phyloP scores from a whole-genome alignment of 768 basidiomycete genomes.

The Mycena rosella region DNA sequence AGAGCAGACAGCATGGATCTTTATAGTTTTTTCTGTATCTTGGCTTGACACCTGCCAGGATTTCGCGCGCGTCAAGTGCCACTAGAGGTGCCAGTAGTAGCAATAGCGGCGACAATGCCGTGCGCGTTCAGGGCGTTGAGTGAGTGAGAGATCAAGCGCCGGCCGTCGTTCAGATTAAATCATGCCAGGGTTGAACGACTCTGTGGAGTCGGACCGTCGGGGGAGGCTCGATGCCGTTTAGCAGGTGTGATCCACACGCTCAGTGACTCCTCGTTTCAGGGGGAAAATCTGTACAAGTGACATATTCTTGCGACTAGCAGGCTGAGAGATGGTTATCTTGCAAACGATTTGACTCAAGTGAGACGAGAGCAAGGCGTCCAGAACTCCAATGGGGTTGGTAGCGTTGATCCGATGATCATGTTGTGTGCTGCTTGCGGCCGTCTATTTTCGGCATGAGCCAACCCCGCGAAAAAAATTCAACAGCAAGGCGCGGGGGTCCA shows the following conservation, averaged over 20 bases:
- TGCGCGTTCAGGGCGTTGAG: slow-evolving; percentile 1
- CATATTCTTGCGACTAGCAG: not conserved
- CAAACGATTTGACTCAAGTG: not conserved
- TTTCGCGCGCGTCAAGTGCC: slow-evolving; percentile 12
- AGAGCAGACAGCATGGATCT: not conserved
- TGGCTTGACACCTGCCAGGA: slow-evolving; percentile 28
- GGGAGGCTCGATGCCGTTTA: not conserved
- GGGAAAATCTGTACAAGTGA: not conserved
- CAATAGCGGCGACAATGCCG: slow-evolving; percentile 9
- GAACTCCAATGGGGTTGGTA: not conserved
- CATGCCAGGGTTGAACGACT: slow-evolving; percentile 20
- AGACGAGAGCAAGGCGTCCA: not conserved
- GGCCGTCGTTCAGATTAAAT: slow-evolving; percentile 29
- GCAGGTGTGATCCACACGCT: not conserved
- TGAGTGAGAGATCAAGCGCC: slow-evolving; percentile 31
- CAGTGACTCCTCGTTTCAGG: slow-evolving; percentile 8
- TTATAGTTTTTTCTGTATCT: slow-evolving; percentile 27
- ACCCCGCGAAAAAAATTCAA: slow-evolving; percentile 62
- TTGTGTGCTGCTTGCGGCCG: not conserved
- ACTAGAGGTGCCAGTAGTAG: not conserved
- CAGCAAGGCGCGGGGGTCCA: slow-evolving; percentile 76
- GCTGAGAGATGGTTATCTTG: not conserved
- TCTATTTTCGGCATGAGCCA: slow-evolving; percentile 29
- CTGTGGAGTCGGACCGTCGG: slow-evolving; percentile 8
- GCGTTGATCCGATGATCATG: not conserved